Percentiles rank a stretch among this genome's conserved stretches.
These are phyloP conservation scores for Thermothielavioides terrestris DNA, from an alignment of 495 filamentous ascomycete species.

Conservation along the genomic window DNA sequence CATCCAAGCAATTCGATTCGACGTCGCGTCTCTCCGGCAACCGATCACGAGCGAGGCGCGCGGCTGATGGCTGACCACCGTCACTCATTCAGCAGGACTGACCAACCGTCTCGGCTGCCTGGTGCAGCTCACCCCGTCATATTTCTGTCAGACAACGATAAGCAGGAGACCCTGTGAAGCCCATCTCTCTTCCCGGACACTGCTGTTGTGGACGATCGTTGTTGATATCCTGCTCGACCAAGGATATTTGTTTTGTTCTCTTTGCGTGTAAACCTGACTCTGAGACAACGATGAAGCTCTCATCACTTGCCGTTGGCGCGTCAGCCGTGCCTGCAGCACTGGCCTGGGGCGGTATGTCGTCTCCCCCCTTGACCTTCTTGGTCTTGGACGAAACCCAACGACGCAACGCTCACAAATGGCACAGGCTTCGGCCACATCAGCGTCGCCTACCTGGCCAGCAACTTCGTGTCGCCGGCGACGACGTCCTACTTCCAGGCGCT, in stretches of 20 bases:
- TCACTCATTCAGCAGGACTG: background rate
- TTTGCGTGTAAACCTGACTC: background rate
- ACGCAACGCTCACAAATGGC: background rate
- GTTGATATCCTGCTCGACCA: background rate
- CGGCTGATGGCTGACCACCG: background rate
- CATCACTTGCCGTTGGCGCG: slow-evolving; percentile 12
- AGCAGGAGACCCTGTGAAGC: too few relatives aligned
- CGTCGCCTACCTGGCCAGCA: slow-evolving; percentile 45
- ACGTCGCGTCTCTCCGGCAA: background rate
- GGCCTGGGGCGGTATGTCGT: slow-evolving; percentile 26
- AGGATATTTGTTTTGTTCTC: background rate
- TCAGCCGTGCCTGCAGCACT: slow-evolving; percentile 11
- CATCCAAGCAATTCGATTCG: background rate
- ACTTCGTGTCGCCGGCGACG: slow-evolving; percentile 35
- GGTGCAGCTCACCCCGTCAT: too few relatives aligned
- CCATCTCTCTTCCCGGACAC: too few relatives aligned
- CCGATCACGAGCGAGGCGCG: background rate
- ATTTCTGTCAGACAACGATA: too few relatives aligned
- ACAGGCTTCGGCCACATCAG: slow-evolving; percentile 52
- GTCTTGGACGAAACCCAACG: background rate
- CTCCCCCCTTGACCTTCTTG: background rate
- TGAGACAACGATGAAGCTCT: slow-evolving; percentile 27
- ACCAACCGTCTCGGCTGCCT: background rate
- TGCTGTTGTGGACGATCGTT: too few relatives aligned
- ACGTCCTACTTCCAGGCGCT: slow-evolving; percentile 35